Conservation (phyloP, 805 yeast species). For the Cyberlindnera maclurae region DNA sequence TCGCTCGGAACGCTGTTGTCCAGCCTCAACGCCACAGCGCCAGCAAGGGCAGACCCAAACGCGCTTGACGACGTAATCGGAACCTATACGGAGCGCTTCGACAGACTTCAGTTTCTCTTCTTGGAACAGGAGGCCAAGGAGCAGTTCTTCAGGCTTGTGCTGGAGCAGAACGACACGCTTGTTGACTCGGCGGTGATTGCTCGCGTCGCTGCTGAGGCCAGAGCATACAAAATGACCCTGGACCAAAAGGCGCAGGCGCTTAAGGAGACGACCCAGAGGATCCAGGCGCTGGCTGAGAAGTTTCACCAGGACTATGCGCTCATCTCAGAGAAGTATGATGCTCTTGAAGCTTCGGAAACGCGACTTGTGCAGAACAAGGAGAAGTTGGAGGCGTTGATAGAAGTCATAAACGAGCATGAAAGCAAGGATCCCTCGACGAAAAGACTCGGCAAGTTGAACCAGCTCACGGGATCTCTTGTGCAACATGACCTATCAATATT, state of each 20-base stretch:
- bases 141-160: slow-evolving; percentile 48
- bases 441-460: not conserved
- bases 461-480: not conserved
- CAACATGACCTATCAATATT: not conserved
- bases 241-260: not conserved
- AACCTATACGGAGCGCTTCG: slow-evolving; percentile 28
- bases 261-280: slow-evolving; percentile 9
- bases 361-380: slow-evolving; percentile 22
- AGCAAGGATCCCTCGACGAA: slow-evolving; percentile 1
- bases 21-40: slow-evolving; percentile 3
- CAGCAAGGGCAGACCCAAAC: slow-evolving; percentile 23
- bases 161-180: slow-evolving; percentile 24
- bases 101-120: slow-evolving; percentile 55
- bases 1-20: not conserved
- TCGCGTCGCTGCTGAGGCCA: not conserved
- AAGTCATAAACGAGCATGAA: not conserved
- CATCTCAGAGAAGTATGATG: not conserved
- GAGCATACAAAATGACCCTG: not conserved
- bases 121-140: slow-evolving; percentile 69
- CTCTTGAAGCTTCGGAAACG: slow-evolving; percentile 27
- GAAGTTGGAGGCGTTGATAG: slow-evolving; percentile 1
- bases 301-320: not conserved
- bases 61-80: slow-evolving; percentile 32
- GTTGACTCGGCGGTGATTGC: not conserved
- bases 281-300: slow-evolving; percentile 13